Conservation (phyloP, 148 eudicot species). For the Rhododendron molle region DNA sequence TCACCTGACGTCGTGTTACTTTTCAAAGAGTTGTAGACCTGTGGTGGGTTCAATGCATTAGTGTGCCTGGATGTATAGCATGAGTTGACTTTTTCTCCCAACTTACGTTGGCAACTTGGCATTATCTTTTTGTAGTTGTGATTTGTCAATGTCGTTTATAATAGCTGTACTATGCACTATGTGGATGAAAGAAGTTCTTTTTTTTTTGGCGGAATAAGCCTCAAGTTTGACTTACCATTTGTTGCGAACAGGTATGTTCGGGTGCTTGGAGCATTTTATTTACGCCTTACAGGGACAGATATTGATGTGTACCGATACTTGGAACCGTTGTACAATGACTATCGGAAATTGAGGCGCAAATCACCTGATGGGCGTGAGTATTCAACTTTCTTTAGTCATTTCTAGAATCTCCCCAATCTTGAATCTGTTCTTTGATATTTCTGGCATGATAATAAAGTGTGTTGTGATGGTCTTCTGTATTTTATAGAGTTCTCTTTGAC, state of each 20-base stretch:
- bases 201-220: background rate
- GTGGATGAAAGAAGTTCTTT: background rate
- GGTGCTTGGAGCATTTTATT: constrained; percentile 88
- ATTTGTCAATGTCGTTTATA: background rate
- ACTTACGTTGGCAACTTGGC: background rate
- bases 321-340: constrained; percentile 92
- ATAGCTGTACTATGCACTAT: background rate
- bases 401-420: background rate
- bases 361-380: constrained; percentile 67
- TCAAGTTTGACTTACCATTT: background rate
- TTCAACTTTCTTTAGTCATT: background rate
- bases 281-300: constrained; percentile 91
- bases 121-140: background rate
- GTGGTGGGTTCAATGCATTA: background rate
- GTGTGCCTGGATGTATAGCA: background rate
- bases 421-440: background rate
- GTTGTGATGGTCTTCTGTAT: background rate
- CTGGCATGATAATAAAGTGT: background rate
- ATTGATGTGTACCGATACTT: constrained; percentile 79
- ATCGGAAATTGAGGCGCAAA: constrained; percentile 73
- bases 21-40: background rate
- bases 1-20: background rate
- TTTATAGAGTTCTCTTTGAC: constrained; percentile 62
- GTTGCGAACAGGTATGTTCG: constrained; percentile 63
- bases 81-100: background rate